phyloP scores from a whole-genome alignment of 768 basidiomycete species.

The Hericium alpestre region DNA sequence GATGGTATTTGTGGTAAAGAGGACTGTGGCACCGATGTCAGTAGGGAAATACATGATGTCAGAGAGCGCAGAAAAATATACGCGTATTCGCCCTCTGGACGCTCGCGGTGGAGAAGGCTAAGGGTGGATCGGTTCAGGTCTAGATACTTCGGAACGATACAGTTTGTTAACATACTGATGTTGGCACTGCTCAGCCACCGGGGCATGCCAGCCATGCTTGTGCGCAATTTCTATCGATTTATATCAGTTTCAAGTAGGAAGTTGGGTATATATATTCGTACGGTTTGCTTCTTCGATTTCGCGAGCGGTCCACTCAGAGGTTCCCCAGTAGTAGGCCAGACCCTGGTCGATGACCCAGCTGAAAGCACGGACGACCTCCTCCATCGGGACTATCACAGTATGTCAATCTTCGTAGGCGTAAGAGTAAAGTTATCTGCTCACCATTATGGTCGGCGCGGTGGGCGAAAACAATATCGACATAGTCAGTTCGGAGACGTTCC shows the following conservation, averaged over 20 bases:
- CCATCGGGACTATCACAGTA: constrained; percentile 27
- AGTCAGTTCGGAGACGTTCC: constrained; percentile 40
- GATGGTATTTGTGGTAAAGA: constrained; percentile 34
- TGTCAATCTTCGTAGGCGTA: not conserved
- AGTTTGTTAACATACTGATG: constrained; percentile 20
- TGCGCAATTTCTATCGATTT: constrained; percentile 32
- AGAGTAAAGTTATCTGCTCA: constrained; percentile 7
- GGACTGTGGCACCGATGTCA: constrained; percentile 12
- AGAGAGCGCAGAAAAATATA: constrained; percentile 1
- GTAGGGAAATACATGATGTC: not conserved
- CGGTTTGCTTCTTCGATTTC: constrained; percentile 37
- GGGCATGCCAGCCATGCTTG: constrained; percentile 37
- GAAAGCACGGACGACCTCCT: constrained; percentile 51
- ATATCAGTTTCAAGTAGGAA: not conserved
- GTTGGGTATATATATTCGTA: constrained; percentile 5
- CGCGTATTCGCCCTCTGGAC: constrained; percentile 44
- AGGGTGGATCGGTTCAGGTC: constrained; percentile 2
- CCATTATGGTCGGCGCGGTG: constrained; percentile 36
- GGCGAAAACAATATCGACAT: constrained; percentile 40
- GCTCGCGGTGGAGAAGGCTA: constrained; percentile 42
- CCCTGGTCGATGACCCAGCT: constrained; percentile 41
- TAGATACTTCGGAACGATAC: not conserved
- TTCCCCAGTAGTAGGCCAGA: constrained; percentile 39
- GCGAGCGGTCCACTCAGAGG: constrained; percentile 45
- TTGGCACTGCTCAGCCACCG: constrained; percentile 44